Evolutionary conservation across 169 alveolate genomes (phyloP).

Genomic region (Cryptosporidium parvum): DNA sequence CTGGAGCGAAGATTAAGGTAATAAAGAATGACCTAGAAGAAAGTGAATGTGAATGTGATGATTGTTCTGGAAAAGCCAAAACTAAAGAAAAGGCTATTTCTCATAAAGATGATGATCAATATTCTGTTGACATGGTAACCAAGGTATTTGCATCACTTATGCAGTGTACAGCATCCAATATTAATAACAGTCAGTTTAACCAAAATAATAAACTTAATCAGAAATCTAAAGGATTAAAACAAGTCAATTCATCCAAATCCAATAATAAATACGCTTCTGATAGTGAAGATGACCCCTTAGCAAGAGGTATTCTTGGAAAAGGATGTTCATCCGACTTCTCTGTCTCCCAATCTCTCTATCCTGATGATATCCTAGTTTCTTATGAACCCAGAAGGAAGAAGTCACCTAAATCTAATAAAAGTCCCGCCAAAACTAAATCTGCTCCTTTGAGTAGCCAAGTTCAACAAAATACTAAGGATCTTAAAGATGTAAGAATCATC

Average conservation of each 20-base stretch:
- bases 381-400: slow-evolving; percentile 27
- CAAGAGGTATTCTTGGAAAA: slow-evolving; percentile 61
- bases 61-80: slow-evolving; percentile 2
- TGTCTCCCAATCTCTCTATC: slow-evolving; percentile 72
- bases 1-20: not conserved
- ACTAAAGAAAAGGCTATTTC: not conserved
- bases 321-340: slow-evolving; percentile 63
- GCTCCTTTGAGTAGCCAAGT: not conserved
- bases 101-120: not conserved
- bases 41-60: slow-evolving; percentile 50
- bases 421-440: not conserved
- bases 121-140: slow-evolving; percentile 50
- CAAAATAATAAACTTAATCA: not conserved
- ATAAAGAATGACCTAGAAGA: slow-evolving; percentile 23
- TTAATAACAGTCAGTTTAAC: not conserved
- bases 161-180: slow-evolving; percentile 68
- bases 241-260: not conserved
- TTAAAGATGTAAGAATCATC: slow-evolving; percentile 47
- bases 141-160: slow-evolving; percentile 58
- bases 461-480: not conserved
- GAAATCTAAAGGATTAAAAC: not conserved
- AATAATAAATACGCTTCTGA: not conserved
- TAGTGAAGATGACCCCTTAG: slow-evolving; percentile 24
- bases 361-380: slow-evolving; percentile 69
- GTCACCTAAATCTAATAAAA: not conserved